Conservation (phyloP, 208 protist genomes). For the Trypanosoma theileri region DNA sequence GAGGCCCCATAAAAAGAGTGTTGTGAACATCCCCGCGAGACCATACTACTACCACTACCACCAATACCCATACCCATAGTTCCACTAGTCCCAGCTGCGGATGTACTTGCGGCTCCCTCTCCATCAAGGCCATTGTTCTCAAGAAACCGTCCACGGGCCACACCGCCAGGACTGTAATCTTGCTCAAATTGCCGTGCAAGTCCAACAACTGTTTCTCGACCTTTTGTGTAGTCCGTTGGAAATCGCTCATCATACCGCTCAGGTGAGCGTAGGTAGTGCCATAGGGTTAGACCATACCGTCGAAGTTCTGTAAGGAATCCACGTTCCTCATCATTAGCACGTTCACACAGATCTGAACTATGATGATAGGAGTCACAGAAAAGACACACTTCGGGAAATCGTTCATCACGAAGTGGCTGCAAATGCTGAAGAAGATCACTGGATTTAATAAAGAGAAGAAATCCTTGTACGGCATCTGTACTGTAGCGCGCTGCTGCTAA, state of each 20-base stretch:
- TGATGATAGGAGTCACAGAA: slow-evolving; percentile 85
- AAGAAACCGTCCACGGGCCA: slow-evolving; percentile 64
- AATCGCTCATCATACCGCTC: slow-evolving; percentile 73
- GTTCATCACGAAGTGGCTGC: slow-evolving; percentile 46
- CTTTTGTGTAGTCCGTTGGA: slow-evolving; percentile 57
- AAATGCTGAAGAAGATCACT: slow-evolving; percentile 77
- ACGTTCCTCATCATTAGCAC: slow-evolving; percentile 42
- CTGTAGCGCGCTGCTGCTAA: slow-evolving; percentile 83
- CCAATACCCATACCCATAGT: not conserved
- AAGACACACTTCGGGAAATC: slow-evolving; percentile 83
- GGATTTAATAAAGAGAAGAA: slow-evolving; percentile 74
- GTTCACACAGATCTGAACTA: slow-evolving; percentile 55
- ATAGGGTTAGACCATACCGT: slow-evolving; percentile 58
- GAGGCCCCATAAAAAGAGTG: slow-evolving; percentile 18
- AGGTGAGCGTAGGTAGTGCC: slow-evolving; percentile 62
- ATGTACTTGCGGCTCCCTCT: not conserved
- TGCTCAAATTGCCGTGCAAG: slow-evolving; percentile 61
- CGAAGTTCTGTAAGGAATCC: slow-evolving; percentile 75
- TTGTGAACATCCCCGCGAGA: slow-evolving; percentile 12
- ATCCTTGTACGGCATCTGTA: slow-evolving; percentile 78
- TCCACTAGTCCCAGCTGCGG: too few species aligned
- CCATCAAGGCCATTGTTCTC: slow-evolving; percentile 64
- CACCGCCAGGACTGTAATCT: slow-evolving; percentile 77
- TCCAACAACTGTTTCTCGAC: slow-evolving; percentile 50
- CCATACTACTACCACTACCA: not conserved